These are phyloP conservation scores for Helianthus tuberosus DNA, from an alignment of 129 eudicot genomes.

Conservation along the genomic window DNA sequence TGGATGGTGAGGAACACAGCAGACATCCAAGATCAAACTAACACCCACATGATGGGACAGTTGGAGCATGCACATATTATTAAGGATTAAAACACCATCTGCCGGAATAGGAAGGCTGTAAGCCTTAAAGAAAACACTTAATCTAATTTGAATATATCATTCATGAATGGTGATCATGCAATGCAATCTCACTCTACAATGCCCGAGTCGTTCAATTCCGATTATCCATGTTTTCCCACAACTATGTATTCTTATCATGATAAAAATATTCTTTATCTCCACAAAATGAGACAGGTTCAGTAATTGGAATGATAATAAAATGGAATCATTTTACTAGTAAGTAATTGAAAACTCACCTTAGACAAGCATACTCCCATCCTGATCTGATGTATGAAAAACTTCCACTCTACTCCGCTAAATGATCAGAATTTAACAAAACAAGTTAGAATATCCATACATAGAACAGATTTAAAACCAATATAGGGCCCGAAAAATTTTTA, in stretches of 20 bases:
- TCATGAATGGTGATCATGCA: too few relatives aligned
- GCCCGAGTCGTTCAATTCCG: too few relatives aligned
- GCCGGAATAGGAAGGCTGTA: background rate
- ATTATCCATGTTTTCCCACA: too few relatives aligned
- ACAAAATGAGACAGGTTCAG: too few relatives aligned
- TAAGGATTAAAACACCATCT: background rate
- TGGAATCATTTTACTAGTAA: conserved; percentile 8
- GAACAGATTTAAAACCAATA: background rate
- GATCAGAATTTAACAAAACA: conserved; percentile 9
- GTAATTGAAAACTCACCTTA: conserved; percentile 35
- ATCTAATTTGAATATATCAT: too few relatives aligned
- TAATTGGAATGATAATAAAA: background rate
- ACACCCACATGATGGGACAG: background rate
- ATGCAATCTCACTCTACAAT: too few relatives aligned
- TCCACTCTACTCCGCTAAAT: conserved; percentile 21
- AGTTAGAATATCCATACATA: conserved; percentile 10
- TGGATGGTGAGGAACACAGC: background rate
- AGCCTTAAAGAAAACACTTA: background rate
- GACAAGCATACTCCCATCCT: conserved; percentile 65
- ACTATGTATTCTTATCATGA: background rate
- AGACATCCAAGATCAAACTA: background rate
- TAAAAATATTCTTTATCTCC: background rate
- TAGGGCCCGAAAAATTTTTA: too few relatives aligned
- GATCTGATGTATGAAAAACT: conserved; percentile 6
- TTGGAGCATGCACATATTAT: background rate